These are phyloP conservation scores for Acanthochlamys bracteata DNA, from an alignment of 106 monocot genomes.

Conservation along the genomic window DNA sequence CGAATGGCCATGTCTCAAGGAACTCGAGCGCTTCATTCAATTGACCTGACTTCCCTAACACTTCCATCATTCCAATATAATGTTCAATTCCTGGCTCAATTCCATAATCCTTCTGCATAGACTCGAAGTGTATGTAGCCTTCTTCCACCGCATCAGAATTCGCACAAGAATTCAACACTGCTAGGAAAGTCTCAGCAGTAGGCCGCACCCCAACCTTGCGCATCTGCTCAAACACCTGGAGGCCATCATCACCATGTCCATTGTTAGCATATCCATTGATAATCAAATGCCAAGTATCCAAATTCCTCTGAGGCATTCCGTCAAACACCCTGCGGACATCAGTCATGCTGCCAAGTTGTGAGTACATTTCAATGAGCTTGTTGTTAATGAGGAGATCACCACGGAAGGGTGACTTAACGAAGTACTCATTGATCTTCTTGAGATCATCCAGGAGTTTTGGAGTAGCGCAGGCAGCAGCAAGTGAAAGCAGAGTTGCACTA, in stretches of 20 bases:
- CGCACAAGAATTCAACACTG: conserved; percentile 61
- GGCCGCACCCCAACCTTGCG: conserved; percentile 50
- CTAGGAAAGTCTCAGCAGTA: conserved; percentile 36
- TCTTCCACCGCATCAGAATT: conserved; percentile 77
- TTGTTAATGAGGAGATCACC: conserved; percentile 64
- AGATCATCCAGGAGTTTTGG: conserved; percentile 63
- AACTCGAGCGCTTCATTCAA: conserved; percentile 68
- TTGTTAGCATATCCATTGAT: conserved; percentile 57
- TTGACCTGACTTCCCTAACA: conserved; percentile 76
- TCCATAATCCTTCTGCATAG: conserved; percentile 68
- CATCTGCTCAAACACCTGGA: conserved; percentile 73
- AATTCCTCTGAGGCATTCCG: conserved; percentile 62
- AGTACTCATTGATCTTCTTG: conserved; percentile 71
- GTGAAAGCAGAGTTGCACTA: conserved; percentile 33
- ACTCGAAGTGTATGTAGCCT: conserved; percentile 75
- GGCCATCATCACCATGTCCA: conserved; percentile 72
- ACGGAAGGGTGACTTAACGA: conserved; percentile 58
- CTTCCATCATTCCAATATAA: conserved; percentile 67
- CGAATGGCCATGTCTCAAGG: conserved; percentile 63
- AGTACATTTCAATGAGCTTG: conserved; percentile 56
- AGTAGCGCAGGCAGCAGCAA: conserved; percentile 43
- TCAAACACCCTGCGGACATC: conserved; percentile 74
- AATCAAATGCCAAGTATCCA: conserved; percentile 78
- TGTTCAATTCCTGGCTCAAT: conserved; percentile 61
- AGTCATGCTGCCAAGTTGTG: conserved; percentile 40